These are phyloP conservation scores for Funneliformis geosporum DNA, from an alignment of 192 early-diverging fungal genomes.

Conservation along the genomic window DNA sequence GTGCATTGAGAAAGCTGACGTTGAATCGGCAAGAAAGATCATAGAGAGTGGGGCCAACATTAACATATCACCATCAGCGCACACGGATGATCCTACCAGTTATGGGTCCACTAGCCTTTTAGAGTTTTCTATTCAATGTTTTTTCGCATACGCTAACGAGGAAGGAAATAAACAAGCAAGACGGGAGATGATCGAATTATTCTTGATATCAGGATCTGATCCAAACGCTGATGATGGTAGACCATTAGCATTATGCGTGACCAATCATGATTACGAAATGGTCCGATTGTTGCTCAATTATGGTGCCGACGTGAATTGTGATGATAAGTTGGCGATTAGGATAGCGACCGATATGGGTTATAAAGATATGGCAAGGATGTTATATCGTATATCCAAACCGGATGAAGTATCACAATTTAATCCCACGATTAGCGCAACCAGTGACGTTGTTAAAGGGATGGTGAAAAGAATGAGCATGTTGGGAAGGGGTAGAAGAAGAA, in stretches of 20 bases:
- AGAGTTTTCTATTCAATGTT: conserved; percentile 34
- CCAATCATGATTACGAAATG: conserved; percentile 22
- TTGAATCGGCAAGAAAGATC: conserved; percentile 4
- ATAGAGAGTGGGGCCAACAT: conserved; percentile 19
- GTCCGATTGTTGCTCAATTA: neutral
- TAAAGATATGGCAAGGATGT: conserved; percentile 28
- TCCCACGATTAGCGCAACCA: neutral
- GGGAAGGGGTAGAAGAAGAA: neutral
- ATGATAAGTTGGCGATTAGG: neutral
- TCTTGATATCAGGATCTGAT: conserved; percentile 21
- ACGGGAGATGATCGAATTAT: conserved; percentile 13
- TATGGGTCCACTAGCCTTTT: conserved; percentile 28
- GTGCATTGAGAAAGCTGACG: conserved; percentile 33
- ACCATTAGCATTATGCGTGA: conserved; percentile 21
- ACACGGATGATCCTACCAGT: neutral
- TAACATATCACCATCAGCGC: conserved; percentile 29
- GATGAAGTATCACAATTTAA: neutral
- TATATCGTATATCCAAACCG: conserved; percentile 18
- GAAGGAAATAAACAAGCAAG: conserved; percentile 3
- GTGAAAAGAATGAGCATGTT: neutral
- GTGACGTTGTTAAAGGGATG: neutral
- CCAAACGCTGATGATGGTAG: conserved; percentile 29
- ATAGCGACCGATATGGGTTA: conserved; percentile 29
- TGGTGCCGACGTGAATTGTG: conserved; percentile 11
- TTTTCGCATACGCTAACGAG: conserved; percentile 8